Percentiles rank a stretch among this genome's conserved stretches.
These are phyloP conservation scores for Rhynchospora pubera DNA, from an alignment of 176 grass and related monocot species.

Conservation along the genomic window DNA sequence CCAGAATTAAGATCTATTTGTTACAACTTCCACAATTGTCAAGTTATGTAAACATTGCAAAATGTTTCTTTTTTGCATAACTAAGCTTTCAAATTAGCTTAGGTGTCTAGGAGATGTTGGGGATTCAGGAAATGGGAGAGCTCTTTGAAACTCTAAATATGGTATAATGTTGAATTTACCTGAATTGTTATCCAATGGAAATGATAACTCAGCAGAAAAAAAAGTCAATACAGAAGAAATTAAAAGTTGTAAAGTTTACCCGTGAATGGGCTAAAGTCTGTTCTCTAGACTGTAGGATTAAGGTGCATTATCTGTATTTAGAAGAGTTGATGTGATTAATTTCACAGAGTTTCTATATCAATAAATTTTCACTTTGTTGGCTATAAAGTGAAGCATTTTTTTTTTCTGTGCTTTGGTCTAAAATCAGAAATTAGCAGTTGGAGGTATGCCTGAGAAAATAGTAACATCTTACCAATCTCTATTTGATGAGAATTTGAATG, in stretches of 20 bases:
- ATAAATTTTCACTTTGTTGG: conserved; percentile 2
- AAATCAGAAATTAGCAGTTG: conserved; percentile 74
- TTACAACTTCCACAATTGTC: not conserved
- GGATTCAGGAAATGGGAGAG: not conserved
- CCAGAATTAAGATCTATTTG: not conserved
- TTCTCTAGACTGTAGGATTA: not conserved
- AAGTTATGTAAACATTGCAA: not conserved
- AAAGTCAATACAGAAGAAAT: not conserved
- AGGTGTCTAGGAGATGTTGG: not conserved
- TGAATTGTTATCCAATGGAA: not conserved
- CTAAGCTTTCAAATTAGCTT: not conserved
- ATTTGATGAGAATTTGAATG: conserved; percentile 65
- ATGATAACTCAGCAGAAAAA: not conserved
- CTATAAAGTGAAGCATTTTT: conserved; percentile 10
- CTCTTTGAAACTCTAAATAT: not conserved
- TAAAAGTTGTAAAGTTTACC: not conserved
- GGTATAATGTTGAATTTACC: not conserved
- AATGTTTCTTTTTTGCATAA: not conserved
- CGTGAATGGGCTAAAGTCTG: not conserved
- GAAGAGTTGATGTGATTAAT: not conserved
- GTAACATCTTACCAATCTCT: conserved; percentile 64
- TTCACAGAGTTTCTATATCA: conserved; percentile 1
- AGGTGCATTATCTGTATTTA: not conserved
- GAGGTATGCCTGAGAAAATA: conserved; percentile 88
- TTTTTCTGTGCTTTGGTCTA: conserved; percentile 21